phyloP scores from a whole-genome alignment of 352 stramenopile species.

The Phytopythium boreale region DNA sequence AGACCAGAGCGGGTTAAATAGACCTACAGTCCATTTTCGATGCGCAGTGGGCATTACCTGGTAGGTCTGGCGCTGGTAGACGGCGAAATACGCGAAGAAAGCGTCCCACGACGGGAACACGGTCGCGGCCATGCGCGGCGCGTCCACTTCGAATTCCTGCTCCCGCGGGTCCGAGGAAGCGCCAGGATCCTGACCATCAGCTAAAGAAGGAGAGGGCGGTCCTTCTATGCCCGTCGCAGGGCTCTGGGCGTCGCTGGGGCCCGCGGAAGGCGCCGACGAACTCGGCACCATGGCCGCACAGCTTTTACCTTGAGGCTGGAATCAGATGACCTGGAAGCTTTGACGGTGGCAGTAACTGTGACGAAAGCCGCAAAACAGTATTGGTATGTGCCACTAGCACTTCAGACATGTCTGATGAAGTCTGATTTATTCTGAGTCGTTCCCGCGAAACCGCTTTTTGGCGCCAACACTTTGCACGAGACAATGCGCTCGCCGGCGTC shows the following conservation, averaged over 20 bases:
- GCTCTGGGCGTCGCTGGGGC: neutral
- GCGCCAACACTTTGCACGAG: neutral
- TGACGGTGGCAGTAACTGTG: neutral
- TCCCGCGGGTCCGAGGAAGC: neutral
- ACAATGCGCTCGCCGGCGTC: neutral
- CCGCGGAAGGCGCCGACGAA: neutral
- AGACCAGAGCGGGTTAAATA: neutral
- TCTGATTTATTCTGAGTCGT: neutral
- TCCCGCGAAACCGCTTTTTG: neutral
- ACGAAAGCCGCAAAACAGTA: neutral
- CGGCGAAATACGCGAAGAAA: constrained; percentile 13
- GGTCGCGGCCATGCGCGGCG: constrained; percentile 10
- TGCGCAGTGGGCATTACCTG: neutral
- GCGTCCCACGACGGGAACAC: constrained; percentile 16
- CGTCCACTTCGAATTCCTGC: constrained; percentile 1
- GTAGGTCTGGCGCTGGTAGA: constrained; percentile 18
- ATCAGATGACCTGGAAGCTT: neutral
- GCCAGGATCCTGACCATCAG: neutral
- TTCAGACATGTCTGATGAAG: neutral
- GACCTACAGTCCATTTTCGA: too few relatives aligned
- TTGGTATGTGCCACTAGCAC: neutral
- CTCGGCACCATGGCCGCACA: neutral
- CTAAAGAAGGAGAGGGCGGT: neutral
- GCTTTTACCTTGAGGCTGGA: too few relatives aligned
- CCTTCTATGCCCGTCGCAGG: neutral